Conservation (phyloP, 306 rosid genomes). For the Hippophae rhamnoides region DNA sequence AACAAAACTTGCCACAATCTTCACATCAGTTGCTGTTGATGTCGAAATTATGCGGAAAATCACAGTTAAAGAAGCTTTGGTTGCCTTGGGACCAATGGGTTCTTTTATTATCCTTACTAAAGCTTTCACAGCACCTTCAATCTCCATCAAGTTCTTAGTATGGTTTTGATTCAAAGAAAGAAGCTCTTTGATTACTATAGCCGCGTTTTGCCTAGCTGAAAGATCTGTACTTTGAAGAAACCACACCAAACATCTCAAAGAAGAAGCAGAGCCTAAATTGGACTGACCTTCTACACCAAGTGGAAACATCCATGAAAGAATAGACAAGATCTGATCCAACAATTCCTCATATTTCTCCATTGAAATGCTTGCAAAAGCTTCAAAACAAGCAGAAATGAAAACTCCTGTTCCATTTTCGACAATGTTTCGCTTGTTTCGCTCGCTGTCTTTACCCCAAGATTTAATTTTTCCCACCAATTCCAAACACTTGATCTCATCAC, state of each 20-base stretch:
- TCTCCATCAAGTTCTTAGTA: constrained; percentile 4
- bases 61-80: constrained; percentile 28
- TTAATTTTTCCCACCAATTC: constrained; percentile 25
- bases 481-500: constrained; percentile 8
- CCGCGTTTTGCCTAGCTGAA: constrained; percentile 20
- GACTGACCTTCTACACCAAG: constrained; percentile 26
- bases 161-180: constrained; percentile 17
- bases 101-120: constrained; percentile 31
- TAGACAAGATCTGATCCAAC: constrained; percentile 31
- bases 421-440: constrained; percentile 34
- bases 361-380: constrained; percentile 11
- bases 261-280: constrained; percentile 17
- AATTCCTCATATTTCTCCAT: constrained; percentile 14
- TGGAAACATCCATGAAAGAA: constrained; percentile 24
- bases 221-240: constrained; percentile 31
- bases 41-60: constrained; percentile 20
- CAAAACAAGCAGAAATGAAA: constrained; percentile 23
- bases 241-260: constrained; percentile 30
- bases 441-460: constrained; percentile 27
- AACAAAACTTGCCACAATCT: constrained; percentile 9
- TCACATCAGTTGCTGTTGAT: not conserved
- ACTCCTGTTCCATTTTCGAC: constrained; percentile 17
- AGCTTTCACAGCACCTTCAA: constrained; percentile 27
- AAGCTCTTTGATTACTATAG: constrained; percentile 28
- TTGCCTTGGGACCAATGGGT: constrained; percentile 31